Evolutionary conservation across 805 yeast species (phyloP).

Genomic region (Saccharomycopsis schoenii): DNA sequence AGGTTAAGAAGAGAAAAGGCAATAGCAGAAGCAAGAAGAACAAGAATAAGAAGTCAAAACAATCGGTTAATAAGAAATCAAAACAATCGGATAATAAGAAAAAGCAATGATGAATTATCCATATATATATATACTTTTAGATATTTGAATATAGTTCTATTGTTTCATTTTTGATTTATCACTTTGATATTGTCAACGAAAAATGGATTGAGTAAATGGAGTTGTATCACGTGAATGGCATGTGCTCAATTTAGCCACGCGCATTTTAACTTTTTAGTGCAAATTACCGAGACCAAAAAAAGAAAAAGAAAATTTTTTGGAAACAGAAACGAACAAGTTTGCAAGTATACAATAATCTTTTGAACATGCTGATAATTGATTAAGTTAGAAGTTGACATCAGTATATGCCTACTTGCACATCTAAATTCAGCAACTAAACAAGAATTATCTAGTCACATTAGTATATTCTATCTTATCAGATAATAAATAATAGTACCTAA

Average conservation of each 20-base stretch:
- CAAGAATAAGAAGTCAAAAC: neutral
- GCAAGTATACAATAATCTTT: no score
- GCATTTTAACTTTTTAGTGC: no score
- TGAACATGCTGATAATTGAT: no score
- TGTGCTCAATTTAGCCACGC: neutral
- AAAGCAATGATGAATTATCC: neutral
- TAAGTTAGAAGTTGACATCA: no score
- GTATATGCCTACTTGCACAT: no score
- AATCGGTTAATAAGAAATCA: neutral
- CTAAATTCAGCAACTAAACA: no score
- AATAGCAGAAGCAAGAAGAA: neutral
- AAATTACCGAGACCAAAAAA: no score
- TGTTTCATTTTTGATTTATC: neutral
- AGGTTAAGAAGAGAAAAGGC: neutral
- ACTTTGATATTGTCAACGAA: neutral
- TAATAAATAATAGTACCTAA: neutral
- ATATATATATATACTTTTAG: neutral
- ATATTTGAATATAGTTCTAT: neutral
- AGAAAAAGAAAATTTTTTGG: neutral
- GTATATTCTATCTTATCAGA: no score
- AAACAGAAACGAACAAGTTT: neutral
- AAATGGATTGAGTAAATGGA: no score
- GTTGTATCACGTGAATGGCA: neutral
- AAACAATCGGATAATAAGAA: neutral
- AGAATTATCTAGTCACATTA: no score